phyloP scores from a whole-genome alignment of 176 grass and related monocot species.

The Urochloa ruziziensis region DNA sequence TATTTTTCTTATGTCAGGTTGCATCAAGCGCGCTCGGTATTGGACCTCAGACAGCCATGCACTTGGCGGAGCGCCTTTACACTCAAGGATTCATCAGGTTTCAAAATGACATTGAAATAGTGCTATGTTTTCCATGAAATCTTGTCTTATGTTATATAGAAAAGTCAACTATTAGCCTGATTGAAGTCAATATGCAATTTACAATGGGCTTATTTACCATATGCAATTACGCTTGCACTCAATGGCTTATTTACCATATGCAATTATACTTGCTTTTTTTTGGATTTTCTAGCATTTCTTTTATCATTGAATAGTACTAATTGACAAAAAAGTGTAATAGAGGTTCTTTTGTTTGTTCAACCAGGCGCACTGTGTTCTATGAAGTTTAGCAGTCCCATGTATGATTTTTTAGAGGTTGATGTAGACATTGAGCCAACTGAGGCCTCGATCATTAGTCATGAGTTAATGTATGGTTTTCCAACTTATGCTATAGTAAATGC shows the following conservation, averaged over 20 bases:
- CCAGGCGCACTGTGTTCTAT: neutral
- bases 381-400: neutral
- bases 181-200: slow-evolving; percentile 23
- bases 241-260: slow-evolving; percentile 2
- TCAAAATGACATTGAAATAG: slow-evolving; percentile 17
- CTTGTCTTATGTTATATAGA: neutral
- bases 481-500: neutral
- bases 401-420: neutral
- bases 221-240: neutral
- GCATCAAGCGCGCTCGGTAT: slow-evolving; percentile 91
- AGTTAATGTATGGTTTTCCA: slow-evolving; percentile 4
- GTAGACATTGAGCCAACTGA: neutral
- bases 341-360: slow-evolving; percentile 2
- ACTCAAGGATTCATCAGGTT: slow-evolving; percentile 98
- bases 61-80: slow-evolving; percentile 87
- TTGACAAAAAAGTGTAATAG: neutral
- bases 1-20: slow-evolving; percentile 52
- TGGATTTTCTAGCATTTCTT: neutral
- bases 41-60: slow-evolving; percentile 89
- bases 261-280: neutral
- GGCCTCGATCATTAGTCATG: neutral
- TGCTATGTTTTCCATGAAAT: neutral
- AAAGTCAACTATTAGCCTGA: neutral
- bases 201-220: slow-evolving; percentile 4
- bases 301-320: slow-evolving; percentile 14